A percentile compares a stretch with the other conserved stretches of the same genome.
These are phyloP conservation scores for Cordyceps tenuipes DNA, from an alignment of 2,329 filamentous ascomycete genomes.

Conservation along the genomic window DNA sequence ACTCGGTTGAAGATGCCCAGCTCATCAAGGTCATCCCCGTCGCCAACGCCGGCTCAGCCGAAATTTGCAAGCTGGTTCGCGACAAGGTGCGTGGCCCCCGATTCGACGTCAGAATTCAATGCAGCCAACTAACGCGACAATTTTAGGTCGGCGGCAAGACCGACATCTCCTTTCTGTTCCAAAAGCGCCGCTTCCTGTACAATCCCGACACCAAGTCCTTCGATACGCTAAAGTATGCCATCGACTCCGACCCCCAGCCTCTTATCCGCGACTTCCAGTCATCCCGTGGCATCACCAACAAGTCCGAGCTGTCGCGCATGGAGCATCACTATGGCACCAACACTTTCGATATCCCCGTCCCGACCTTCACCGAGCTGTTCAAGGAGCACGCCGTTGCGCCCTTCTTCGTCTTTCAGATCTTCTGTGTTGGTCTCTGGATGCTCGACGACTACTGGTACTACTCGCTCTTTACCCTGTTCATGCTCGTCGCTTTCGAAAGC, in stretches of 20 bases:
- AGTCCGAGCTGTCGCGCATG: slow-evolving; percentile 68
- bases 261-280: slow-evolving; percentile 69
- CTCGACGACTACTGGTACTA: slow-evolving; percentile 99
- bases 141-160: slow-evolving; percentile 59
- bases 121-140: not conserved
- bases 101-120: not conserved
- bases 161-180: slow-evolving; percentile 85
- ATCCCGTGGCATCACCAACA: slow-evolving; percentile 64
- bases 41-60: slow-evolving; percentile 79
- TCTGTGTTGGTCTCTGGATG: slow-evolving; percentile 98
- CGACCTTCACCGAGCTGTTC: slow-evolving; percentile 91
- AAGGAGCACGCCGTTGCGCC: slow-evolving; percentile 97
- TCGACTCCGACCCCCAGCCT: slow-evolving; percentile 82
- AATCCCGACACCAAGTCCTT: slow-evolving; percentile 65
- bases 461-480: slow-evolving; percentile 95
- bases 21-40: slow-evolving; percentile 90
- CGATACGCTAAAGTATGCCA: slow-evolving; percentile 69
- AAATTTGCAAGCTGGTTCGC: slow-evolving; percentile 74
- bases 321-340: slow-evolving; percentile 94
- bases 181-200: slow-evolving; percentile 94
- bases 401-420: slow-evolving; percentile 98
- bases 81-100: slow-evolving; percentile 48
- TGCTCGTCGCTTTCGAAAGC: slow-evolving; percentile 95
- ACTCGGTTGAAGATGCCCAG: slow-evolving; percentile 62
- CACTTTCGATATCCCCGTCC: slow-evolving; percentile 95